phyloP scores from a whole-genome alignment of 1,284 basidiomycete genomes.

The Apiotrichum gracile region DNA sequence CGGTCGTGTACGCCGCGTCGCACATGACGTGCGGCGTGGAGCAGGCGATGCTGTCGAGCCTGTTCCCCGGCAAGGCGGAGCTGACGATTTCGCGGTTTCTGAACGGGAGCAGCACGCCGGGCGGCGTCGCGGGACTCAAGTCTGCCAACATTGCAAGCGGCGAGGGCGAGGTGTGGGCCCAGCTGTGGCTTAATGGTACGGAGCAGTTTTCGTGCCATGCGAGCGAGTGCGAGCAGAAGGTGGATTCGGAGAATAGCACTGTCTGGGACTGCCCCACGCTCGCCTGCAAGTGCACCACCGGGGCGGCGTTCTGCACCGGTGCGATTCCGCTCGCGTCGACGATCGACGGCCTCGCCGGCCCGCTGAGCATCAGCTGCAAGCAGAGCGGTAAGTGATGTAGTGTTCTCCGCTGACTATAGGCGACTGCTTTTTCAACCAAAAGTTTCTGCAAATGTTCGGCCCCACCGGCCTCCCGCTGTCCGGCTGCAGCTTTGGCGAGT shows the following conservation, averaged over 20 bases:
- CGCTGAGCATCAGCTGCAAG: constrained; percentile 58
- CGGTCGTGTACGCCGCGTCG: constrained; percentile 27
- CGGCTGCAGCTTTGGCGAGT: constrained; percentile 76
- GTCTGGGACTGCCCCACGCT: constrained; percentile 66
- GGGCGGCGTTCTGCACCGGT: constrained; percentile 68
- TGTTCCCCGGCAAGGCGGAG: constrained; percentile 63
- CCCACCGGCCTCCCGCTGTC: constrained; percentile 60
- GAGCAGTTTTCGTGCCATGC: constrained; percentile 75
- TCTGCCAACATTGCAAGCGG: constrained; percentile 48
- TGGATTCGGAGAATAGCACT: constrained; percentile 31
- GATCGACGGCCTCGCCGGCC: constrained; percentile 48
- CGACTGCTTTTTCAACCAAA: constrained; percentile 70
- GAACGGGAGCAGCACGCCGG: constrained; percentile 60
- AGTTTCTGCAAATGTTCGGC: constrained; percentile 66
- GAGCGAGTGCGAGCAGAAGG: constrained; percentile 60
- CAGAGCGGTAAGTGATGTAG: constrained; percentile 25
- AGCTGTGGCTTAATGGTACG: constrained; percentile 73
- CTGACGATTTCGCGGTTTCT: constrained; percentile 72
- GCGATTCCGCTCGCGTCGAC: constrained; percentile 22
- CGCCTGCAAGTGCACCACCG: constrained; percentile 63
- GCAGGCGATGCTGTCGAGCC: constrained; percentile 69
- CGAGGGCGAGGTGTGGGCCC: constrained; percentile 59
- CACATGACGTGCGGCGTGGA: constrained; percentile 46
- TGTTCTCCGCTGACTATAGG: background rate
- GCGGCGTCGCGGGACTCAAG: constrained; percentile 30